Evolutionary conservation across 106 monocot genomes (phyloP).

Genomic region (Dactylorhiza incarnata): DNA sequence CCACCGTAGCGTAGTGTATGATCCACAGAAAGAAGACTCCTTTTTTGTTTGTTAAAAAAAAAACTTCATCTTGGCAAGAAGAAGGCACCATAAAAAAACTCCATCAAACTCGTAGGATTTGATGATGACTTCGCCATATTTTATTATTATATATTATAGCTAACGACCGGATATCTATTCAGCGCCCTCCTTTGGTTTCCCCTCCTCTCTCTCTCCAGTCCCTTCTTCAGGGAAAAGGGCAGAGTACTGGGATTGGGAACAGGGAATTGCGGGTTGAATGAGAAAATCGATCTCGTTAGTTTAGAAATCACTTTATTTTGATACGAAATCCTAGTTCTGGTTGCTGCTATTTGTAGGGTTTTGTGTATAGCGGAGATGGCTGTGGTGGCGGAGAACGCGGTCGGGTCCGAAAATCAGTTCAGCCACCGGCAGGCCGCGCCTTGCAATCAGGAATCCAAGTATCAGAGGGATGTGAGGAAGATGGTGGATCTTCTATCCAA

Average conservation of each 20-base stretch:
- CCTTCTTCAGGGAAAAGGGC: not conserved
- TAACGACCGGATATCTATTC: not conserved
- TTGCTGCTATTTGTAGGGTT: not conserved
- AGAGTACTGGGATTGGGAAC: not conserved
- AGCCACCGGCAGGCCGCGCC: conserved; percentile 12
- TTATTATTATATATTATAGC: not conserved
- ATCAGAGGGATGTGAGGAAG: conserved; percentile 41
- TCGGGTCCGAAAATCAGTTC: conserved; percentile 29
- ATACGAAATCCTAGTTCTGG: not conserved
- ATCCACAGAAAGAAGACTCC: not conserved
- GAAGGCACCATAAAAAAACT: no score
- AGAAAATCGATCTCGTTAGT: not conserved
- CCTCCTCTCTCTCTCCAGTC: not conserved
- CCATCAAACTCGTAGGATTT: not conserved
- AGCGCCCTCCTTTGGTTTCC: not conserved
- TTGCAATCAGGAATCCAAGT: conserved; percentile 26
- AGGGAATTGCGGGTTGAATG: not conserved
- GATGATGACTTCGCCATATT: conserved; percentile 6
- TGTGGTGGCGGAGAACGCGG: conserved; percentile 40
- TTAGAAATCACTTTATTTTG: not conserved
- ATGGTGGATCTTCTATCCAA: conserved; percentile 69
- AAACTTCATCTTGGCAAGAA: not conserved
- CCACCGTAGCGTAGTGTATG: not conserved
- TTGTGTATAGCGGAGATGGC: conserved; percentile 17
- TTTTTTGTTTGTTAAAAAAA: not conserved